Evolutionary conservation across 352 stramenopile species (phyloP).

Genomic region (Globisporangium lucens): DNA sequence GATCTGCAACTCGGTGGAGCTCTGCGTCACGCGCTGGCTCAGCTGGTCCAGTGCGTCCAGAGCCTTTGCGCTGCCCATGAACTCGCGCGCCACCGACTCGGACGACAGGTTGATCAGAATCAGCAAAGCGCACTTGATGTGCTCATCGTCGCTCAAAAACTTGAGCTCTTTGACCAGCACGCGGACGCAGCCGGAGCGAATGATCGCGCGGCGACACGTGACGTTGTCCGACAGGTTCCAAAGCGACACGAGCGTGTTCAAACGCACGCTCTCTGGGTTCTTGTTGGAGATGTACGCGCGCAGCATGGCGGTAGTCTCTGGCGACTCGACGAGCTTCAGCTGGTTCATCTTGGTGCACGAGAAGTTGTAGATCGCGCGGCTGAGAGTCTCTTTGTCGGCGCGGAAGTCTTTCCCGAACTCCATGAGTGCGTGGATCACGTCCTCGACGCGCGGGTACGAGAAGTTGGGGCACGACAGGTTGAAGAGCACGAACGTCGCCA

Average conservation of each 20-base stretch:
- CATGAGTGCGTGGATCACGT: slow-evolving; percentile 56
- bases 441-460: slow-evolving; percentile 63
- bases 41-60: slow-evolving; percentile 42
- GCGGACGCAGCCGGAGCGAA: slow-evolving; percentile 40
- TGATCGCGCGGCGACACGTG: slow-evolving; percentile 43
- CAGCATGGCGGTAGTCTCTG: slow-evolving; percentile 40
- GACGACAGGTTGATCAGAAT: slow-evolving; percentile 32
- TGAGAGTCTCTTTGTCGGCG: slow-evolving; percentile 43
- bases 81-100: slow-evolving; percentile 25
- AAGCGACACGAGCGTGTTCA: slow-evolving; percentile 29
- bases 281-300: slow-evolving; percentile 26
- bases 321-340: slow-evolving; percentile 51
- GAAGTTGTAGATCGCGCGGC: slow-evolving; percentile 66
- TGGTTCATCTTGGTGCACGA: slow-evolving; percentile 62
- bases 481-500: slow-evolving; percentile 55
- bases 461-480: slow-evolving; percentile 67
- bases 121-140: slow-evolving; percentile 39
- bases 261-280: slow-evolving; percentile 27
- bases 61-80: slow-evolving; percentile 34
- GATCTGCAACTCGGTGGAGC: slow-evolving; percentile 16
- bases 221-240: slow-evolving; percentile 56
- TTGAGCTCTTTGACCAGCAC: slow-evolving; percentile 45
- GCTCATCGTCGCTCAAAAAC: slow-evolving; percentile 24
- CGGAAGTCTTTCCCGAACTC: slow-evolving; percentile 41
- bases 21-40: slow-evolving; percentile 12